Base-by-base conservation (phyloP, 176 grass and related monocot genomes). In the Lolium multiflorum region DNA sequence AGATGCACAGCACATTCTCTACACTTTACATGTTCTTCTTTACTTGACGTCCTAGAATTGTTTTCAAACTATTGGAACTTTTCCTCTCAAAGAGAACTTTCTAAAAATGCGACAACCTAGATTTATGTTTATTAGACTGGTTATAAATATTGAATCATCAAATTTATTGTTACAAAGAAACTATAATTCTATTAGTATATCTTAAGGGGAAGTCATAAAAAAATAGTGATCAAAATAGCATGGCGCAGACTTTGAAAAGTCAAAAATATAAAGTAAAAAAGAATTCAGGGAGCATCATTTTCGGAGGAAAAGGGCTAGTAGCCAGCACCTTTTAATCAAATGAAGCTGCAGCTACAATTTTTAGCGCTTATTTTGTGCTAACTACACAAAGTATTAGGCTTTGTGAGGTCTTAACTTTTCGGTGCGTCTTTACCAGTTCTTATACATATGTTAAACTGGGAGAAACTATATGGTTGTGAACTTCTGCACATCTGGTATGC, bases 401-500 rank as follows among this genome's bases (percentile, higher is more conserved):
- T 85, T 38, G 17, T 7, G 4, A 74, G 57, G 17, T 80, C 55
- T 15, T 82, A 48, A 47, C 48, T 9, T 11, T 74, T 59, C 57
- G 1, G 41, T 81, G 22, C 46, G 17, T 39, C 3, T 74, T 7
- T 56, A 58, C 57, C 14, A 66, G 38, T 59, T 74, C 37, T 57
- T 5, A 16, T 66, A 55, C 54, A 54, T 82, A 47, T 35, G 51
- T 54, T 73, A 62, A 25, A 46, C 49, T 44, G 49, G 11, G 50
- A 31, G 54, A 88, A 20, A 52, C 17, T 43, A 74, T 49, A 67
- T 89, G 48, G 6, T 52, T 75, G 46, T 75, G 59, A 4, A 47
- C 49, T 73, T 85, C 31, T 17, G 47, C 18, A 58, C 37, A 49
- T 79, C 13, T 83, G 73, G 35, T 67, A 25, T 82, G 54, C 72